phyloP scores from a whole-genome alignment of 1,284 basidiomycete species.

The Crepidotus sp. region DNA sequence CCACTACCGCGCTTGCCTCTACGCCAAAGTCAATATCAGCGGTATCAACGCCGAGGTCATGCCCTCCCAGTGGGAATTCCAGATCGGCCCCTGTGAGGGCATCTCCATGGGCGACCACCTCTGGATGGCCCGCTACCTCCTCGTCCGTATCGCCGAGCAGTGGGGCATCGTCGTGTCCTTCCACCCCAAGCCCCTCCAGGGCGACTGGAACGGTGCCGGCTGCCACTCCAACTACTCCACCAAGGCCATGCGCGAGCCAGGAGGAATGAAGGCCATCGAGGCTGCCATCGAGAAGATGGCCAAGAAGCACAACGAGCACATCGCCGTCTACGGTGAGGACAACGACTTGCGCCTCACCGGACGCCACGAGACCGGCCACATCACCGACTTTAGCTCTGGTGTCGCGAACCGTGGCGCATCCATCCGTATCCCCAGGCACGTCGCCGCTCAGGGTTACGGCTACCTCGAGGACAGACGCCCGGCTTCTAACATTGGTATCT shows the following conservation, averaged over 20 bases:
- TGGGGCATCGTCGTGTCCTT: constrained; percentile 98
- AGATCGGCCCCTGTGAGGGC: constrained; percentile 96
- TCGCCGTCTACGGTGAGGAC: constrained; percentile 95
- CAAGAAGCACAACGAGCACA: constrained; percentile 83
- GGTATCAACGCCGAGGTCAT: constrained; percentile 99
- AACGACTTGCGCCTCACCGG: constrained; percentile 93
- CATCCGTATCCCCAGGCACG: constrained; percentile 91
- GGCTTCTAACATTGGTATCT: constrained; percentile 92
- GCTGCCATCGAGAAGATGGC: constrained; percentile 87
- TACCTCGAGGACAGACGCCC: constrained; percentile 97
- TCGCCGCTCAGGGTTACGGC: constrained; percentile 86
- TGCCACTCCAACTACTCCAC: constrained; percentile 95
- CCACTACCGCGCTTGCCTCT: constrained; percentile 96
- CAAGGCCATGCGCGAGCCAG: constrained; percentile 83
- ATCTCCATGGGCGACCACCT: constrained; percentile 99
- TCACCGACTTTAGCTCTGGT: constrained; percentile 87
- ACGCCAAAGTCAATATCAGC: constrained; percentile 95
- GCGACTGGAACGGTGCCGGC: constrained; percentile 99
- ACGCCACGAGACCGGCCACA: constrained; percentile 95
- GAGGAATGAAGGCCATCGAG: constrained; percentile 93
- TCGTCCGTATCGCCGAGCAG: constrained; percentile 92
- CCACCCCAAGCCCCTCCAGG: constrained; percentile 97
- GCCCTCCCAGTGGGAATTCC: constrained; percentile 99
- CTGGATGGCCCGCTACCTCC: constrained; percentile 93
- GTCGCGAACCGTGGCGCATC: constrained; percentile 97